Evolutionary conservation across 164 flowering plant species (phyloP).

Genomic region (Kalanchoe fedtschenkoi): DNA sequence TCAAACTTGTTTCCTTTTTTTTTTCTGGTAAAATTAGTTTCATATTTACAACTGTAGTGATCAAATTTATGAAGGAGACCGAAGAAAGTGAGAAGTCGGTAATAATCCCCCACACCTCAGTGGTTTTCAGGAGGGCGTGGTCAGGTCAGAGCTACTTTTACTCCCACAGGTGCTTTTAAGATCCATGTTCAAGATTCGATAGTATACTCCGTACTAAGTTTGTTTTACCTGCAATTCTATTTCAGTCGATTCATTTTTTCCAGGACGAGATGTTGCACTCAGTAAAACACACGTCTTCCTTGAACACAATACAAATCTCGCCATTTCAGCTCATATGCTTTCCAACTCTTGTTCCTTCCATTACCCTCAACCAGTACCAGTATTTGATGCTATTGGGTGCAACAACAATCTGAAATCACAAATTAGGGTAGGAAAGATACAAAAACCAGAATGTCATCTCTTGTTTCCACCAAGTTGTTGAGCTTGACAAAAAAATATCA

Average conservation of each 20-base stretch:
- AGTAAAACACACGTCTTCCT: no score
- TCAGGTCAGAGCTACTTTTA: conserved; percentile 15
- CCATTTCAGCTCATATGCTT: no score
- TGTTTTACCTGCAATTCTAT: neutral
- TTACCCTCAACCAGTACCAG: no score
- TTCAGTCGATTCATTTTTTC: no score
- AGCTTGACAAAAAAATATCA: neutral
- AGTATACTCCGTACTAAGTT: neutral
- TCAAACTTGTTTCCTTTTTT: neutral
- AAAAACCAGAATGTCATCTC: no score
- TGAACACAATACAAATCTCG: no score
- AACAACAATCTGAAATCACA: no score
- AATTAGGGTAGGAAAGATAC: no score
- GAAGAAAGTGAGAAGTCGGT: conserved; percentile 23
- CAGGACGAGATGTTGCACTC: no score
- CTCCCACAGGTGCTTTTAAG: conserved; percentile 20
- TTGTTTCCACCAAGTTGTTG: no score
- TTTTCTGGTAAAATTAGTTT: neutral
- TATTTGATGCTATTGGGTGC: no score
- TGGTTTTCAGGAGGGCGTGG: conserved; percentile 42
- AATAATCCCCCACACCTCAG: conserved; percentile 67
- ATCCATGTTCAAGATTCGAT: conserved; percentile 30
- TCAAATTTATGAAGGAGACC: conserved; percentile 20
- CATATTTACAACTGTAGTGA: neutral
- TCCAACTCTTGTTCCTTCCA: no score